Conservation (phyloP, 352 stramenopile species). For the Pythium coloratum region DNA sequence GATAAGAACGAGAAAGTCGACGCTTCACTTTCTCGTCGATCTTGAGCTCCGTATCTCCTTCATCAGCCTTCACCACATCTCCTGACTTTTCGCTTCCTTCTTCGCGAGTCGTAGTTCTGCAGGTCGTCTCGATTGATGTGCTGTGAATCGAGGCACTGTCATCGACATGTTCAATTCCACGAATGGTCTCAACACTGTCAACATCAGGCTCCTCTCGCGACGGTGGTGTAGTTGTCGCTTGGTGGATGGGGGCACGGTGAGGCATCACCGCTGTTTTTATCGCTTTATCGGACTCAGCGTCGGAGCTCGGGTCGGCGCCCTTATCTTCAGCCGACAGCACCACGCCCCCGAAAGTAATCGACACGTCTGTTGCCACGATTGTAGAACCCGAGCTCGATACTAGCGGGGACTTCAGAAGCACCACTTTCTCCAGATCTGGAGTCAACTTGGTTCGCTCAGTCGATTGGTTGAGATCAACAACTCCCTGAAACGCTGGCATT, state of each 20-base stretch:
- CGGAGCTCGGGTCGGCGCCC: background rate
- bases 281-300: slow-evolving; percentile 2
- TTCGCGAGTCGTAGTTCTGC: background rate
- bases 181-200: background rate
- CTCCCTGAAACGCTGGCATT: background rate
- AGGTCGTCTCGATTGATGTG: background rate
- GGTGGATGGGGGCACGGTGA: background rate
- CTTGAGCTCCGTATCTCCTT: background rate
- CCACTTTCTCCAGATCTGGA: background rate
- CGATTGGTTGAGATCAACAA: background rate
- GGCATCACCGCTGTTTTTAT: slow-evolving; percentile 1
- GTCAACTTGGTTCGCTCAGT: background rate
- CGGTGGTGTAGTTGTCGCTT: background rate
- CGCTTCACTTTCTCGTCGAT: background rate
- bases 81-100: background rate
- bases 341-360: background rate
- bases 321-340: background rate
- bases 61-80: background rate
- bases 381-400: background rate
- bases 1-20: background rate
- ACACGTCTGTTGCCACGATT: background rate
- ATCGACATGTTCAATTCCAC: background rate
- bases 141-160: background rate
- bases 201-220: background rate
- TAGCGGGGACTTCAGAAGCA: background rate